Conservation (phyloP, 345 rosid species). For the Luvunga scandens region DNA sequence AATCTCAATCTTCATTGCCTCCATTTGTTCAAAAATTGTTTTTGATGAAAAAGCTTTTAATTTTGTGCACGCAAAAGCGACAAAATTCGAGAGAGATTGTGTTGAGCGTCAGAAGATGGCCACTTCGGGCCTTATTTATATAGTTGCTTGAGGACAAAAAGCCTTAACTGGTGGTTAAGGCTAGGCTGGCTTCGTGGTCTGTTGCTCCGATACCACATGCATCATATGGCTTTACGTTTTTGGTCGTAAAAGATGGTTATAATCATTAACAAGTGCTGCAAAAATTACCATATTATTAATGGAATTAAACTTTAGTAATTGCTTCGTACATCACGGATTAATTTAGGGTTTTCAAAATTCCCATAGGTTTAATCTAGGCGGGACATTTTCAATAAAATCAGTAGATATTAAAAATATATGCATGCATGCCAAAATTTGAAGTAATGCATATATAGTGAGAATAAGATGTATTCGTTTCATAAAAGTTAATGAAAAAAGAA, state of each 20-base stretch:
- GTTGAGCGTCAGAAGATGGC: neutral
- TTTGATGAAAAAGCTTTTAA: neutral
- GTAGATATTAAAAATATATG: too few species aligned
- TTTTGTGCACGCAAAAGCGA: neutral
- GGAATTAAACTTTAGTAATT: too few species aligned
- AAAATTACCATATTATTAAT: too few species aligned
- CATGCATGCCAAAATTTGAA: too few species aligned
- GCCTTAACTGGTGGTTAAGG: neutral
- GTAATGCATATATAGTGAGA: too few species aligned
- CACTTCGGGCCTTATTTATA: neutral
- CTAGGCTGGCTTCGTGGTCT: neutral
- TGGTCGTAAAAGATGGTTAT: neutral
- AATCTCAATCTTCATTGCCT: slow-evolving; percentile 29
- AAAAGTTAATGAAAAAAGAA: too few species aligned
- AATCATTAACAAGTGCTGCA: neutral
- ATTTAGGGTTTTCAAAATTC: too few species aligned
- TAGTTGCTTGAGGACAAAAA: neutral
- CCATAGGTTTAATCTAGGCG: too few species aligned
- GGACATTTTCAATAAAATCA: too few species aligned
- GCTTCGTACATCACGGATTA: too few species aligned
- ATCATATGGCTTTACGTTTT: neutral
- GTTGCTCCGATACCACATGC: neutral
- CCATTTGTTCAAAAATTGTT: slow-evolving; percentile 8
- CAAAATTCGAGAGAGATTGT: neutral
- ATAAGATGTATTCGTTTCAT: too few species aligned